Conservation (phyloP, 352 stramenopile species). For the Proteromonas lacertae region DNA sequence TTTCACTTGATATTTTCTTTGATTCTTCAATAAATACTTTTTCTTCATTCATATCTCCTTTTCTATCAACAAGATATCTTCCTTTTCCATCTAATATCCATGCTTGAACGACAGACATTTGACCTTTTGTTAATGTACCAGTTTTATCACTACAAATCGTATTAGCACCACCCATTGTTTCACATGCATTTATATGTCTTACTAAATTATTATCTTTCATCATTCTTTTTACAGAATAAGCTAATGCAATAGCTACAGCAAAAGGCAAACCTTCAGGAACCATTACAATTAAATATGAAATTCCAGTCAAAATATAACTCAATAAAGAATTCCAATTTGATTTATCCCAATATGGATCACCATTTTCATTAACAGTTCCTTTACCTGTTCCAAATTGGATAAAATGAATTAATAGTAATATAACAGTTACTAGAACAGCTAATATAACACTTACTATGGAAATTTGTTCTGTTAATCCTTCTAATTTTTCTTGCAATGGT, state of each 20-base stretch:
- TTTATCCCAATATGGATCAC: conserved; percentile 30
- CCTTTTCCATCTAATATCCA: conserved; percentile 25
- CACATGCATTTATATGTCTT: no score
- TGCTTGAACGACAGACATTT: conserved; percentile 63
- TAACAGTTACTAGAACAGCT: conserved; percentile 3
- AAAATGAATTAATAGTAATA: conserved; percentile 21
- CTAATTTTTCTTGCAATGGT: conserved; percentile 55
- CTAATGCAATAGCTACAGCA: no score
- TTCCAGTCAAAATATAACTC: conserved; percentile 54
- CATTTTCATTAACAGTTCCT: conserved; percentile 38
- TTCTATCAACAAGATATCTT: no score
- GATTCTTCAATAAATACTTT: no score
- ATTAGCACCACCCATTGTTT: no score
- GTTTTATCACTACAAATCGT: no score
- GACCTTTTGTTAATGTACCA: conserved; percentile 78
- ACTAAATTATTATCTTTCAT: no score
- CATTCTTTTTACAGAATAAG: no score
- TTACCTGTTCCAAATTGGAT: conserved; percentile 37
- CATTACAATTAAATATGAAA: conserved; percentile 69
- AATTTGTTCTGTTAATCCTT: conserved; percentile 32
- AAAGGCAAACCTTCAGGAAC: conserved; percentile 87
- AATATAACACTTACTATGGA: conserved; percentile 2
- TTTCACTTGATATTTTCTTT: no score
- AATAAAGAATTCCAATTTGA: conserved; percentile 25
- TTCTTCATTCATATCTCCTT: no score